Conservation (phyloP, 2,329 filamentous ascomycete species). For the Fusarium pseudograminearum region DNA sequence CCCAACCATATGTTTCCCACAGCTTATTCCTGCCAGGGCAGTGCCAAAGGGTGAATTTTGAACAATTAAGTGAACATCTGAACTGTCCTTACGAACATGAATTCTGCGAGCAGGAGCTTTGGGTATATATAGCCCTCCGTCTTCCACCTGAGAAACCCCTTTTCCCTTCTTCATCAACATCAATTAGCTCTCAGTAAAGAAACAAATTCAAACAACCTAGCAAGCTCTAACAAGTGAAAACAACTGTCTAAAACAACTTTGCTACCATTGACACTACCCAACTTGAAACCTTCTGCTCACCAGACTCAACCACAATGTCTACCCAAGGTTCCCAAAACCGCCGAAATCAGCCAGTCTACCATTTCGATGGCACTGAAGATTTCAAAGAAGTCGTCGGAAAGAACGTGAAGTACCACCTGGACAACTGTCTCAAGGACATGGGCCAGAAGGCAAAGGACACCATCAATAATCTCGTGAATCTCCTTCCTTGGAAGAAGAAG, state of each 20-base stretch:
- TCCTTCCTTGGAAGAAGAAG: neutral
- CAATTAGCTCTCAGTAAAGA: neutral
- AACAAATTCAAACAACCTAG: neutral
- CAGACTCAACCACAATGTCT: neutral
- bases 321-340: neutral
- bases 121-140: neutral
- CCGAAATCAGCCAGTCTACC: neutral
- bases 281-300: neutral
- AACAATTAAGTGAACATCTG: neutral
- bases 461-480: neutral
- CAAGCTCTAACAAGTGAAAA: neutral
- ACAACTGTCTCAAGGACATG: neutral
- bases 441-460: neutral
- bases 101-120: too few relatives aligned
- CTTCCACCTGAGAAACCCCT: neutral
- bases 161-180: neutral
- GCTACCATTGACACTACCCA: neutral
- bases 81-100: neutral
- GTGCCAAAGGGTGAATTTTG: neutral
- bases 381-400: rapidly evolving
- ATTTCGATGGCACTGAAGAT: neutral
- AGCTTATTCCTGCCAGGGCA: neutral
- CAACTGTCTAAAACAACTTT: neutral
- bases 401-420: neutral
- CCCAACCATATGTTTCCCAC: neutral